Conservation (phyloP, 2,329 filamentous ascomycete genomes). For the Curvularia sp. region DNA sequence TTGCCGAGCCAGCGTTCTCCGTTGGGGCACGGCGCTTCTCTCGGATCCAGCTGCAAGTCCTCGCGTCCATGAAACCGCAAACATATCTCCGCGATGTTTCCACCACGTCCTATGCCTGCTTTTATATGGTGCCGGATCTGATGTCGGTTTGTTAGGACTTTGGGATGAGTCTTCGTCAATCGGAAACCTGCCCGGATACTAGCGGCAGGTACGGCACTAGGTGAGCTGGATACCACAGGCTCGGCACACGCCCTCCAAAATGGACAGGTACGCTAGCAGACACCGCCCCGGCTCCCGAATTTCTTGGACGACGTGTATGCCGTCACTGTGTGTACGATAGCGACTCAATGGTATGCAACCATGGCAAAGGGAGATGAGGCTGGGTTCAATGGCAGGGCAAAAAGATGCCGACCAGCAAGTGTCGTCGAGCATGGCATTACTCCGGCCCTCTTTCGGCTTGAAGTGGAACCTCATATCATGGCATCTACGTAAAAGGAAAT, state of each 20-base stretch:
- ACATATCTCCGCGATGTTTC: neutral
- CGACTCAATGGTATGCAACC: slow-evolving; percentile 5
- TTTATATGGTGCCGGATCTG: slow-evolving; percentile 4
- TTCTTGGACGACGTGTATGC: slow-evolving; percentile 15
- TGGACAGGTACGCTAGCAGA: slow-evolving; percentile 19
- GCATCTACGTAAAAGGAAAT: slow-evolving; percentile 15
- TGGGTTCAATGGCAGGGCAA: neutral
- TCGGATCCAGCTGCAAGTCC: neutral
- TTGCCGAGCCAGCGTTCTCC: slow-evolving; percentile 24
- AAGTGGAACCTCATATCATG: slow-evolving; percentile 26
- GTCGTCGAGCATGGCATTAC: neutral
- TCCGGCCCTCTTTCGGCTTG: slow-evolving; percentile 13
- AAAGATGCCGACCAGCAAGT: neutral
- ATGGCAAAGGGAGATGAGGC: neutral
- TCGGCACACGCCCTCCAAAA: slow-evolving; percentile 28
- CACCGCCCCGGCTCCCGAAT: slow-evolving; percentile 18
- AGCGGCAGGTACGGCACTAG: slow-evolving; percentile 22
- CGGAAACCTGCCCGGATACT: slow-evolving; percentile 34
- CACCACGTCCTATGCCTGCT: neutral
- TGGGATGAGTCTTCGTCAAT: slow-evolving; percentile 13
- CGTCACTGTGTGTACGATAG: slow-evolving; percentile 9
- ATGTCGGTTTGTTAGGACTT: slow-evolving; percentile 3
- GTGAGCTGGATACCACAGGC: slow-evolving; percentile 29
- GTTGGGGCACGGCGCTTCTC: neutral
- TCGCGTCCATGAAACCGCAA: slow-evolving; percentile 12